Conservation (phyloP, 2,329 filamentous ascomycete genomes). For the Dactylellina leptospora region DNA sequence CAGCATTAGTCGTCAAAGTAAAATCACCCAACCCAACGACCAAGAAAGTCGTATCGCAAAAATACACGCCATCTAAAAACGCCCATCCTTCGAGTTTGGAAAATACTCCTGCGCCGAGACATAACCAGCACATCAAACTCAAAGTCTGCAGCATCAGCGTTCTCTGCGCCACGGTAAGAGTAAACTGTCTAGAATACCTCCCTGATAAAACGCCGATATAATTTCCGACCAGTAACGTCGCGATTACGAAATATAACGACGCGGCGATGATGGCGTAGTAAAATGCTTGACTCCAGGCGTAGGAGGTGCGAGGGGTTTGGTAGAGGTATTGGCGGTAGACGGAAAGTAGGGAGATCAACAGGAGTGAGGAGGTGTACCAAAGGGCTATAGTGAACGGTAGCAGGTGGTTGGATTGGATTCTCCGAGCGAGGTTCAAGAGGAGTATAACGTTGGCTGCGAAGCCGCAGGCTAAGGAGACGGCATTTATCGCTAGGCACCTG, state of each 20-base stretch:
- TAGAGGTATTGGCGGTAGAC: constrained; percentile 71
- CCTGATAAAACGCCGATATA: constrained; percentile 64
- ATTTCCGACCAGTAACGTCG: constrained; percentile 80
- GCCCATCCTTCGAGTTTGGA: constrained; percentile 75
- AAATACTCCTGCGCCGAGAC: constrained; percentile 79
- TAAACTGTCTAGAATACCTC: constrained; percentile 80
- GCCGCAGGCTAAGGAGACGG: constrained; percentile 77
- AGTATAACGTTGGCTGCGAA: constrained; percentile 82
- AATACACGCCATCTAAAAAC: constrained; percentile 81
- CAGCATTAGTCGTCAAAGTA: constrained; percentile 61
- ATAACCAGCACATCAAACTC: constrained; percentile 81
- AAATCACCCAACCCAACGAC: constrained; percentile 55
- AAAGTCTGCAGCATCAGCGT: constrained; percentile 93
- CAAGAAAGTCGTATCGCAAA: constrained; percentile 72
- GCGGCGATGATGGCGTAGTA: constrained; percentile 86
- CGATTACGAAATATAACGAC: constrained; percentile 79
- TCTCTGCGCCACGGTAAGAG: constrained; percentile 78
- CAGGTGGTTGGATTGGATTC: constrained; percentile 80
- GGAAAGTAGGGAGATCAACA: constrained; percentile 72
- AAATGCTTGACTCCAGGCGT: constrained; percentile 76
- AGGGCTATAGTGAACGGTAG: constrained; percentile 83
- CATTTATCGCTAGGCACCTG: constrained; percentile 78
- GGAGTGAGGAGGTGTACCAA: constrained; percentile 74
- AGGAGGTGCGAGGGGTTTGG: constrained; percentile 64
- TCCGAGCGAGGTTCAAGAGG: constrained; percentile 83